A percentile compares a stretch with the other conserved stretches of the same genome.
These are phyloP conservation scores for Penicillium flavigenum DNA, from an alignment of 495 filamentous ascomycete genomes.

Conservation along the genomic window DNA sequence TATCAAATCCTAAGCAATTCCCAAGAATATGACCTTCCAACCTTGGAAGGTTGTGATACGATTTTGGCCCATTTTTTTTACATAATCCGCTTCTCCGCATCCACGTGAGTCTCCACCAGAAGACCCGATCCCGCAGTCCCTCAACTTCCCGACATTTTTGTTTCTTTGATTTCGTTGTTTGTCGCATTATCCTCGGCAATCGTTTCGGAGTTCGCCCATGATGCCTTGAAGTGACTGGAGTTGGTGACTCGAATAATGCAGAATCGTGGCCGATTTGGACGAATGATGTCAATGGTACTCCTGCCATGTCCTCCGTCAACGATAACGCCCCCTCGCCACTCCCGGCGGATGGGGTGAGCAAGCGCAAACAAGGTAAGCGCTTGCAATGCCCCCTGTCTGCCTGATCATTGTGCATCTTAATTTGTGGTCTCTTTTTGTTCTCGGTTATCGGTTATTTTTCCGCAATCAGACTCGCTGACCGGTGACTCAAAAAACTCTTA, in stretches of 20 bases:
- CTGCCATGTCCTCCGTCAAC: constrained; percentile 35
- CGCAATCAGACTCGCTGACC: constrained; percentile 13
- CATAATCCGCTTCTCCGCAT: constrained; percentile 36
- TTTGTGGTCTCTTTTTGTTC: not conserved
- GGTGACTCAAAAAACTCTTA: constrained; percentile 26
- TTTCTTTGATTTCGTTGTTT: constrained; percentile 16
- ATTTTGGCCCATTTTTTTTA: constrained; percentile 11
- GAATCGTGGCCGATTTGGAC: constrained; percentile 26
- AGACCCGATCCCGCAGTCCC: constrained; percentile 29
- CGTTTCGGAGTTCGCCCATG: constrained; percentile 13
- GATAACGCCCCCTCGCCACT: constrained; percentile 33
- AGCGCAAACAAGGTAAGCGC: constrained; percentile 37
- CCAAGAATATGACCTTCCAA: not conserved
- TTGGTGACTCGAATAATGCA: constrained; percentile 23
- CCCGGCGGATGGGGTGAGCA: constrained; percentile 35
- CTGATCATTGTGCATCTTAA: not conserved
- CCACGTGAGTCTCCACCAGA: constrained; percentile 32
- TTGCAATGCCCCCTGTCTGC: constrained; percentile 1
- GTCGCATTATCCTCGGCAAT: constrained; percentile 26
- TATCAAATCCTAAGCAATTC: not conserved
- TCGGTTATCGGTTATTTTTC: not conserved
- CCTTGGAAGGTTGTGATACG: too few relatives aligned
- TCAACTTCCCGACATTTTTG: constrained; percentile 33
- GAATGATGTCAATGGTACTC: constrained; percentile 35
- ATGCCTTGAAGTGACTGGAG: constrained; percentile 22